Conservation (phyloP, 768 basidiomycete species). For the Calocera viscosa region DNA sequence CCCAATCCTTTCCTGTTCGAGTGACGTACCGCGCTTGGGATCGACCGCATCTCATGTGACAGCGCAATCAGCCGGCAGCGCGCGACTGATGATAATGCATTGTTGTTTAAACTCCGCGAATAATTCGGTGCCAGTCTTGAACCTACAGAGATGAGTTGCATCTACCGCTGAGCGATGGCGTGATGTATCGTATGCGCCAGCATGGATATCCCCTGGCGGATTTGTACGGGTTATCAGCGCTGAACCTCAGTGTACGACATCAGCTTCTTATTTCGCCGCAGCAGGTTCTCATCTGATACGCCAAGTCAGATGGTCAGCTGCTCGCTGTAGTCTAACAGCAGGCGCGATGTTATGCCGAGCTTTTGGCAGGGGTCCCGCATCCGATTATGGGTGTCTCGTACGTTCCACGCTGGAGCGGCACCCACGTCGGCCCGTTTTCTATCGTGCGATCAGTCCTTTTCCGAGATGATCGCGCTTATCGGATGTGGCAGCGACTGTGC, state of each 20-base stretch:
- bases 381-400: neutral
- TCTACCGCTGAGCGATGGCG: neutral
- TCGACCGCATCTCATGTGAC: too few species aligned
- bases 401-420: neutral
- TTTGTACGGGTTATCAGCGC: neutral
- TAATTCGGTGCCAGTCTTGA: neutral
- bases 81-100: neutral
- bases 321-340: neutral
- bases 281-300: neutral
- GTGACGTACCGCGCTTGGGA: too few species aligned
- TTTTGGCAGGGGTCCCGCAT: neutral
- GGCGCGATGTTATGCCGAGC: neutral
- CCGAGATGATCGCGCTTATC: neutral
- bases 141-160: neutral
- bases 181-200: neutral
- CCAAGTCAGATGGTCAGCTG: neutral
- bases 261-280: slow-evolving; percentile 2
- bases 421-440: neutral
- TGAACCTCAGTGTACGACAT: neutral
- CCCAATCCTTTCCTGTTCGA: too few species aligned
- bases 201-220: neutral
- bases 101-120: neutral
- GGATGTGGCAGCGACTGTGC: neutral
- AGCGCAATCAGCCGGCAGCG: too few species aligned
- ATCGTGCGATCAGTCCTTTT: neutral